Percentiles rank a stretch among this genome's conserved stretches.
Conservation (phyloP, 805 yeast species). For the Candida xyloterini region DNA sequence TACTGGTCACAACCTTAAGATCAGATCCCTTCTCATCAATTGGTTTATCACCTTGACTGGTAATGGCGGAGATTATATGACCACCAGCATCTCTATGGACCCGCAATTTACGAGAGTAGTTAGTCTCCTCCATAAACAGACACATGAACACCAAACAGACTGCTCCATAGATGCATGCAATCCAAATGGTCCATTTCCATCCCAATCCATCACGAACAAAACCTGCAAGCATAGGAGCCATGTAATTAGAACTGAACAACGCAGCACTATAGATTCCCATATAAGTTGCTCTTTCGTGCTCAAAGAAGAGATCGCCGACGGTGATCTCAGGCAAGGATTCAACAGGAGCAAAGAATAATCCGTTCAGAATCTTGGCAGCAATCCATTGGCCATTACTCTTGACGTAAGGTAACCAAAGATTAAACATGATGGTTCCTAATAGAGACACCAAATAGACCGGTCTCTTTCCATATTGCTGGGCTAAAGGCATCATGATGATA, state of each 20-base stretch:
- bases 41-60: conserved; percentile 4
- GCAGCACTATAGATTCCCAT: conserved; percentile 52
- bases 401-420: conserved; percentile 35
- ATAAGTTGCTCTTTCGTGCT: conserved; percentile 47
- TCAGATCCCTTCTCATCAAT: conserved; percentile 16
- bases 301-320: conserved; percentile 48
- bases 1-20: conserved; percentile 3
- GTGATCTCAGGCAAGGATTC: conserved; percentile 51
- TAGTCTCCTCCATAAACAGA: conserved; percentile 55
- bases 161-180: conserved; percentile 46
- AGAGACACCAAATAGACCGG: conserved; percentile 35
- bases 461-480: conserved; percentile 39
- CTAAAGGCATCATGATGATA: conserved; percentile 36
- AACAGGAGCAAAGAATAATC: conserved; percentile 36
- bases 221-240: conserved; percentile 61
- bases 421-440: conserved; percentile 30
- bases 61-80: conserved; percentile 3
- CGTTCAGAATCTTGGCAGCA: conserved; percentile 31
- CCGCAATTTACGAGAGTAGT: conserved; percentile 35
- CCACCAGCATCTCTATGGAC: conserved; percentile 2
- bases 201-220: conserved; percentile 48
- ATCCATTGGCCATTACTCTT: conserved; percentile 32
- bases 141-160: conserved; percentile 38
- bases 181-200: conserved; percentile 52
- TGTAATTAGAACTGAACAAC: conserved; percentile 50